Evolutionary conservation across 148 eudicot species (phyloP), one percentile per base, ranked within the genome.

Genomic region (Polygonum maritimum): DNA sequence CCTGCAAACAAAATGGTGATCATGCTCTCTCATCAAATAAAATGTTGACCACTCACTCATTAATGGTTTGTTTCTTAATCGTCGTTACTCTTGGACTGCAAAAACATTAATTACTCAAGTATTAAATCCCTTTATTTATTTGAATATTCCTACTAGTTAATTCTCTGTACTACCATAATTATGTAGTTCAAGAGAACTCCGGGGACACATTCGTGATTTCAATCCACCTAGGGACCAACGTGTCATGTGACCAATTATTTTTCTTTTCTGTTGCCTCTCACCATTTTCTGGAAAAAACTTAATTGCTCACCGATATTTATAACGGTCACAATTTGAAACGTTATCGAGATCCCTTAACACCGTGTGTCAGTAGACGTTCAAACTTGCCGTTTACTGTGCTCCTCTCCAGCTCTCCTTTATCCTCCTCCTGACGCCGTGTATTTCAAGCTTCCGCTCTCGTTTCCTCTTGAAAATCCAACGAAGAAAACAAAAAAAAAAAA

Each of bases 291-390:
- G 19, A 65, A 60, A 60, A 60, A 31, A 14, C 26, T 26, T 60
- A 22, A 55, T 62, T 62, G 69, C 39, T 62, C 69, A 21, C 69
- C 69, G 69, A 62, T 36, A 65, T 35, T 14, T 65, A 65, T 65
- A 65, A 65, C 71, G 71, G 71, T 65, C 71, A 36, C 71, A 65
- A 65, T 13, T 65, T 65, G 71, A 65, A 65, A 65, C 71, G 71
- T 35, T 65, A 62, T 62, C 69, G 14, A 62, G 16, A 62, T 26
- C 69, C 69, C 38, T 65, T 65, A 65, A 65, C 71, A 41, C 71
- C 71, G 71, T 65, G 16, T 65, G 71, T 65, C 71, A 36, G 41
- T 5, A 35, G n/a, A 14, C 41, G 41, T 65, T 65, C 71, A 65
- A 60, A 65, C 41, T 65, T 36, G n/a, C 40, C 35, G 38, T 65